A percentile compares a stretch with the other conserved stretches of the same genome.
phyloP scores from a whole-genome alignment of 768 basidiomycete species.

The Naematelia encephala region DNA sequence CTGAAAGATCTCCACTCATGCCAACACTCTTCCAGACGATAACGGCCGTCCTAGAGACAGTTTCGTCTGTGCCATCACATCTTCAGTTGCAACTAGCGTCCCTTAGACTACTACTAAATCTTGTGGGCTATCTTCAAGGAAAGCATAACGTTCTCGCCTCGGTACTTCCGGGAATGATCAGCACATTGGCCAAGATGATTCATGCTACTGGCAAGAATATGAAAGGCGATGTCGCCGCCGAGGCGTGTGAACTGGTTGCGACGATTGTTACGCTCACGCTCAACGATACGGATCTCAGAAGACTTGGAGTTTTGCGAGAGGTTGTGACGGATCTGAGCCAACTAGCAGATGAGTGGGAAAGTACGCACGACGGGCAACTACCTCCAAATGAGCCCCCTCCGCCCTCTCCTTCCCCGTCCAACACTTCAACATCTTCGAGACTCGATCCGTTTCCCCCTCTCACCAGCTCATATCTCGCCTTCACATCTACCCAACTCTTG shows the following conservation, averaged over 20 bases:
- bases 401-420: constrained; percentile 24
- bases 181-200: constrained; percentile 68
- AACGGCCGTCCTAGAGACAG: constrained; percentile 63
- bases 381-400: constrained; percentile 13
- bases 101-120: constrained; percentile 59
- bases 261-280: constrained; percentile 38
- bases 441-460: constrained; percentile 57
- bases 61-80: constrained; percentile 57
- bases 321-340: constrained; percentile 41
- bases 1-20: constrained; percentile 52
- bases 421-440: constrained; percentile 3
- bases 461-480: constrained; percentile 73
- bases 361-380: neutral
- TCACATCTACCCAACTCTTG: constrained; percentile 75
- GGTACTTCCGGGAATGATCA: constrained; percentile 79
- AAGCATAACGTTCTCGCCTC: constrained; percentile 55
- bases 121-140: constrained; percentile 58
- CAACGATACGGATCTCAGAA: constrained; percentile 30
- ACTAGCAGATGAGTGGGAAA: constrained; percentile 37
- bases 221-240: constrained; percentile 33
- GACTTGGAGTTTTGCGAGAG: constrained; percentile 25
- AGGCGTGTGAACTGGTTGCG: constrained; percentile 19
- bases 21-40: constrained; percentile 81
- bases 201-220: constrained; percentile 53
- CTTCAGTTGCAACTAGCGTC: constrained; percentile 64